Evolutionary conservation across 176 grass and related monocot genomes (phyloP).

Genomic region (Rhynchospora breviuscula): DNA sequence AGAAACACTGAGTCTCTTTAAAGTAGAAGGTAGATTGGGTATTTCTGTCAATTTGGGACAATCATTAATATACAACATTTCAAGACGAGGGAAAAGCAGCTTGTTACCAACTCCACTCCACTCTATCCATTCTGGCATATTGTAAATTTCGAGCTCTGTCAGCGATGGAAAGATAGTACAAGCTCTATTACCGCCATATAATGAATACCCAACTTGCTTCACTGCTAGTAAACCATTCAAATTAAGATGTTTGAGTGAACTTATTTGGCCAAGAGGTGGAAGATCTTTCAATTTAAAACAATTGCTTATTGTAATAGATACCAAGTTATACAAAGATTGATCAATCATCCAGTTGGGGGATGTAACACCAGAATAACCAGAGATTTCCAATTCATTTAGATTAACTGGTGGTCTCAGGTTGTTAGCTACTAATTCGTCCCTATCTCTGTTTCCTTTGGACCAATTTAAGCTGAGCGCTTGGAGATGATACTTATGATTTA

Average conservation of each 20-base stretch:
- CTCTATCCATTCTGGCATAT: constrained; percentile 7
- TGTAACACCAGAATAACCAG: constrained; percentile 26
- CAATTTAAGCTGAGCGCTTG: constrained; percentile 21
- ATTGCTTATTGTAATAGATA: constrained; percentile 22
- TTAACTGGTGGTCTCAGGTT: constrained; percentile 18
- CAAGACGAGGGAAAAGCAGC: constrained; percentile 26
- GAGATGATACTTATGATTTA: constrained; percentile 24
- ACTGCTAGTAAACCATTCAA: constrained; percentile 12
- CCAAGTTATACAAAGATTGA: constrained; percentile 12
- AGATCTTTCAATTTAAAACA: constrained; percentile 32
- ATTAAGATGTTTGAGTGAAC: constrained; percentile 30
- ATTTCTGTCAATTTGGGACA: constrained; percentile 16
- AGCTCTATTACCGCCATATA: not conserved
- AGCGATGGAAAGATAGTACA: constrained; percentile 21
- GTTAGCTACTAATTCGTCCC: constrained; percentile 9
- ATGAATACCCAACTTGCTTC: constrained; percentile 9
- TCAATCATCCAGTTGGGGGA: constrained; percentile 27
- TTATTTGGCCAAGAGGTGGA: constrained; percentile 34
- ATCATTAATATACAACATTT: not conserved
- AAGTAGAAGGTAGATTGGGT: constrained; percentile 4
- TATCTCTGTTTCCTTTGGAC: not conserved
- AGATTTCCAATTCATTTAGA: constrained; percentile 18
- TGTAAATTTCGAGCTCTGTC: not conserved
- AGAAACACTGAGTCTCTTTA: not conserved
- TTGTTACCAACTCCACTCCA: constrained; percentile 18